Evolutionary conservation across 768 basidiomycete genomes (phyloP), one percentile per base, ranked within the genome.

Genomic region (Russula emetica): DNA sequence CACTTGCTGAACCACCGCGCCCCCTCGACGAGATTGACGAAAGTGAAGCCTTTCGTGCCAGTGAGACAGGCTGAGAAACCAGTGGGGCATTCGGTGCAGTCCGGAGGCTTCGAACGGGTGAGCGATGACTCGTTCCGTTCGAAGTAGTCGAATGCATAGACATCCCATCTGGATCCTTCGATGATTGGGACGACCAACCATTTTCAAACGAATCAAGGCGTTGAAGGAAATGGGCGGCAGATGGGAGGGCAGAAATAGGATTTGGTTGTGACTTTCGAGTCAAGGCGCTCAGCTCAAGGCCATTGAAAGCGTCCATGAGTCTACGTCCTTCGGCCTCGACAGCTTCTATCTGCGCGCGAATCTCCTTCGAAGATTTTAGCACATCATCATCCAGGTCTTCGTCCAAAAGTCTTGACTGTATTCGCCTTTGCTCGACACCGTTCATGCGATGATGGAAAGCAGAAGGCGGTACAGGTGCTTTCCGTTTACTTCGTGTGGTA

Each of bases 271-370:
- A 75, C 34, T 78, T 72, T 16, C 79, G 79, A 11, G 85, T 84
- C 54, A 90, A 74, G 24, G 85, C 82, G 38, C 80, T 86, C 62
- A 92, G 77, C 72, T 92, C 90, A 44, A 92, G 77, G 10, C 90
- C 88, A 68, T 83, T 88, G 72, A 92, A 92, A 3, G 89, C 88
- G 70, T 92, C 90, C 74, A 90, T 80, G 52, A 92, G 74, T 55
- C 86, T 78, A 65, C 80, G 79, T 7, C 82, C 84, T 71, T 92
- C 90, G 36, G 84, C 84, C 71, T 91, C 88, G 49, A 92, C 82
- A 7, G 78, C 73, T 63, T 80, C 76, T 49, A 92, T 87, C 69
- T 91, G 86, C 51, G 81, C 76, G 44, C 80, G 83, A 59, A 92
- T 84, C 44, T 86, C 80, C 66, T 81, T 78, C 62, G 82, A 79